These are phyloP conservation scores for Clonostachys rhizophaga DNA, from an alignment of 2,329 filamentous ascomycete genomes.

Conservation along the genomic window DNA sequence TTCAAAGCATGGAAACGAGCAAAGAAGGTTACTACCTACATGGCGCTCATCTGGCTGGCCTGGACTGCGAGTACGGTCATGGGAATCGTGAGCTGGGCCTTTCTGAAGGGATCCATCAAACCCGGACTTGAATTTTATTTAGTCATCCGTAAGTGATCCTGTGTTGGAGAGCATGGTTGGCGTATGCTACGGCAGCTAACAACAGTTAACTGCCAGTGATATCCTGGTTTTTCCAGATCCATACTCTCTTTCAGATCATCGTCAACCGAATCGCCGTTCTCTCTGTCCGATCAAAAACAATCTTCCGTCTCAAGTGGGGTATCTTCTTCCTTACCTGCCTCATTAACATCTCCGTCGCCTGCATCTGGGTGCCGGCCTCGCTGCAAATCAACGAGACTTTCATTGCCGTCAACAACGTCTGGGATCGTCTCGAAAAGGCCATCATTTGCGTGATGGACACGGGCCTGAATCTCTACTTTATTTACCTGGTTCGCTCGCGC, in stretches of 20 bases:
- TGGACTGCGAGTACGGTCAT: not conserved
- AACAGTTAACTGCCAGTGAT: not conserved
- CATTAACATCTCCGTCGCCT: constrained; percentile 44
- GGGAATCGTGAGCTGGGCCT: not conserved
- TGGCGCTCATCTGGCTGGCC: not conserved
- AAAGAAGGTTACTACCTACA: not conserved
- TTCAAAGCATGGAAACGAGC: not conserved
- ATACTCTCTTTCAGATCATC: constrained; percentile 44
- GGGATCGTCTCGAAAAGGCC: constrained; percentile 43
- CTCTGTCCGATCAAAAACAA: constrained; percentile 27
- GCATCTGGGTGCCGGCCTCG: constrained; percentile 44
- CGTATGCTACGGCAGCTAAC: not conserved
- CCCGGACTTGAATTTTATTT: constrained; percentile 20
- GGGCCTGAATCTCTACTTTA: constrained; percentile 40
- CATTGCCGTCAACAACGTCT: constrained; percentile 36
- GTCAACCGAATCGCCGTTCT: constrained; percentile 44
- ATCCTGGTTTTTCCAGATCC: constrained; percentile 27
- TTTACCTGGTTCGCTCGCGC: constrained; percentile 32
- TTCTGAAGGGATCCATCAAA: not conserved
- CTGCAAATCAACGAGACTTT: constrained; percentile 30
- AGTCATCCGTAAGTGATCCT: constrained; percentile 10
- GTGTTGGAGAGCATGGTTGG: constrained; percentile 7
- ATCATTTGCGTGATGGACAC: constrained; percentile 40
- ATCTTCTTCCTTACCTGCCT: constrained; percentile 30
- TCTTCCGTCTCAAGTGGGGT: constrained; percentile 33